A percentile compares a stretch with the other conserved stretches of the same genome.
Conservation (phyloP, 176 grass and related monocot genomes). For the Metroxylon sagu region DNA sequence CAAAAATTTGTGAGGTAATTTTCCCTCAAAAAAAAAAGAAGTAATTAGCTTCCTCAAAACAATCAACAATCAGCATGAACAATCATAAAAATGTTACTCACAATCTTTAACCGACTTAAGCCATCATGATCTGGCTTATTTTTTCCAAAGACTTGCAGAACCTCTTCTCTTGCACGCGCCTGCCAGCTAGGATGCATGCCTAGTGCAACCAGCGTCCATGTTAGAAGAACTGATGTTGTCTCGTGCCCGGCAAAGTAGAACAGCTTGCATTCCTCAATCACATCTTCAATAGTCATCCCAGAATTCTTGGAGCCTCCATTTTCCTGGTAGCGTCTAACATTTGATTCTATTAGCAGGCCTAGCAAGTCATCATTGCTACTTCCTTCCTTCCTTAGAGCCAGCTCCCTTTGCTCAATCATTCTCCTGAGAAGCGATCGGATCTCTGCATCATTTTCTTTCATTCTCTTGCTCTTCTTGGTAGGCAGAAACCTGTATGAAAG, state of each 20-base stretch:
- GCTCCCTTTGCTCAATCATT: slow-evolving; percentile 30
- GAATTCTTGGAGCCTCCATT: slow-evolving; percentile 12
- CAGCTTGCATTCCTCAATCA: not conserved
- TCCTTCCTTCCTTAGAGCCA: slow-evolving; percentile 24
- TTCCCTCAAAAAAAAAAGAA: too few species aligned
- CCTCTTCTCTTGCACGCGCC: too few species aligned
- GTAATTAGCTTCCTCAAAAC: too few species aligned
- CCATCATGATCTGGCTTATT: not conserved
- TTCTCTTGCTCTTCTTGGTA: slow-evolving; percentile 33
- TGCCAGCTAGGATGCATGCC: slow-evolving; percentile 23
- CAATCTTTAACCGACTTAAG: not conserved
- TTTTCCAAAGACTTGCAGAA: slow-evolving; percentile 16
- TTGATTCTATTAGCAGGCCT: slow-evolving; percentile 47
- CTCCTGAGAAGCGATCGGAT: slow-evolving; percentile 29
- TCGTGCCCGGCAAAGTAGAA: slow-evolving; percentile 27
- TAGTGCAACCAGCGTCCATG: slow-evolving; percentile 22
- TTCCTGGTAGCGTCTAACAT: slow-evolving; percentile 9
- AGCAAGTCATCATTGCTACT: slow-evolving; percentile 29
- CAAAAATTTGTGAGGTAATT: too few species aligned
- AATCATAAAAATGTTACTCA: not conserved
- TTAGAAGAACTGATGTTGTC: slow-evolving; percentile 14
- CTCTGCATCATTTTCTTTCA: slow-evolving; percentile 36
- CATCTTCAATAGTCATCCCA: slow-evolving; percentile 39
- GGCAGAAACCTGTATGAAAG: slow-evolving; percentile 18
- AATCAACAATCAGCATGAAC: too few species aligned